phyloP scores from a whole-genome alignment of 345 rosid genomes.

The Boechera divaricarpa region DNA sequence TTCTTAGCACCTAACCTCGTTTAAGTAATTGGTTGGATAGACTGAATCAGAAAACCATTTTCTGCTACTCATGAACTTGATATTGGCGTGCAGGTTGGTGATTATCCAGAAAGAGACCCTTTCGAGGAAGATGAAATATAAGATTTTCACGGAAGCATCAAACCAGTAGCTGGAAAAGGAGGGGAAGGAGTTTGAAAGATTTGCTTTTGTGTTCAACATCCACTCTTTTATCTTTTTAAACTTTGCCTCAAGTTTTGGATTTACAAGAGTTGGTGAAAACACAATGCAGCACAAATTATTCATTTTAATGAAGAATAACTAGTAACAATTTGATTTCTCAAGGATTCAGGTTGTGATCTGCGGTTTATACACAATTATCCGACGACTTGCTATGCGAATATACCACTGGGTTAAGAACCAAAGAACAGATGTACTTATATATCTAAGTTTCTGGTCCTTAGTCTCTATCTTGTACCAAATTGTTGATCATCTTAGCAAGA shows the following conservation, averaged over 20 bases:
- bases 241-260: conserved; percentile 7
- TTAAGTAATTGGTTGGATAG: conserved; percentile 2
- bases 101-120: conserved; percentile 83
- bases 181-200: conserved; percentile 14
- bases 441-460: conserved; percentile 45
- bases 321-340: conserved; percentile 17
- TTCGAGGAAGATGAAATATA: conserved; percentile 86
- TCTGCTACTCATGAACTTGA: conserved; percentile 13
- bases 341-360: conserved; percentile 11
- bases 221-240: conserved; percentile 21
- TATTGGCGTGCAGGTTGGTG: conserved; percentile 70
- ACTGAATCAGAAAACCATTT: neutral
- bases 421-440: conserved; percentile 31
- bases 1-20: conserved; percentile 1
- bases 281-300: conserved; percentile 21
- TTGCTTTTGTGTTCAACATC: conserved; percentile 26
- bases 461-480: conserved; percentile 76
- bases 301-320: conserved; percentile 15
- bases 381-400: conserved; percentile 4
- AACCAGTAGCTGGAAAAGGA: neutral
- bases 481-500: conserved; percentile 82
- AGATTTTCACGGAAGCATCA: conserved; percentile 25
- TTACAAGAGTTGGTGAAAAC: conserved; percentile 33
- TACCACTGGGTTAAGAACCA: conserved; percentile 6
- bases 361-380: conserved; percentile 38